Evolutionary conservation across 352 stramenopile genomes (phyloP), one percentile per base, ranked within the genome.

Genomic region (Peronospora farinosa): DNA sequence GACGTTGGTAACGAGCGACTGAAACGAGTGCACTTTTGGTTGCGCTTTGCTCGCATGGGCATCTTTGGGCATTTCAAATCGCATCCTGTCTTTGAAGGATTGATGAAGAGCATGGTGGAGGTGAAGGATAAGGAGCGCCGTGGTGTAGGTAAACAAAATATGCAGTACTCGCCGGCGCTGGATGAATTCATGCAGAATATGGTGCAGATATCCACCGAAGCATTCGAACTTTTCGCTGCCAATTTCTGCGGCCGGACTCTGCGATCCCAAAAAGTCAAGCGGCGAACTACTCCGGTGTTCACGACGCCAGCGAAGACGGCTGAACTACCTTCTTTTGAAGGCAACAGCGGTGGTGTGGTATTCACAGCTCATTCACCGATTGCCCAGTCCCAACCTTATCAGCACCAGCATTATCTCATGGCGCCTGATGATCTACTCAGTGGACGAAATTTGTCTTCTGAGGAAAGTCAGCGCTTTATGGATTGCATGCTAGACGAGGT

Each of bases 81-180:
- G 13, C 78, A 86, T 40, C 65, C 67, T 1, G 78, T 92, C 2
- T 86, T 92, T 38, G 81, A 88, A 68, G 78, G 74, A 13, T 58
- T 92, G 1, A 69, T 90, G 23, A 74, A 77, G 45, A 88, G 77
- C 54, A 88, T 92, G 74, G 70, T 89, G 32, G 78, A 89, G 46
- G 56, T 87, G 6, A 92, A 92, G 47, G 81, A 92, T 57, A 87
- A 88, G 47, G 73, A 85, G 46, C 78, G 73, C 2, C 78, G 81
- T 36, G 81, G 81, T 13, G 81, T 88, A 9, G 81, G 81, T 19
- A 92, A 88, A 58, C 81, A 92, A 37, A 92, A 92, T 49, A 92
- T 89, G 81, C 69, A 84, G 57, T 92, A 92, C 54, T 70, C 81
- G 0, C 64, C 61, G 45, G 55, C 74, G 7, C 50, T 92, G 47